Evolutionary conservation across 1,139 yeast species (phyloP).

Genomic region (Kluyveromyces sp.): DNA sequence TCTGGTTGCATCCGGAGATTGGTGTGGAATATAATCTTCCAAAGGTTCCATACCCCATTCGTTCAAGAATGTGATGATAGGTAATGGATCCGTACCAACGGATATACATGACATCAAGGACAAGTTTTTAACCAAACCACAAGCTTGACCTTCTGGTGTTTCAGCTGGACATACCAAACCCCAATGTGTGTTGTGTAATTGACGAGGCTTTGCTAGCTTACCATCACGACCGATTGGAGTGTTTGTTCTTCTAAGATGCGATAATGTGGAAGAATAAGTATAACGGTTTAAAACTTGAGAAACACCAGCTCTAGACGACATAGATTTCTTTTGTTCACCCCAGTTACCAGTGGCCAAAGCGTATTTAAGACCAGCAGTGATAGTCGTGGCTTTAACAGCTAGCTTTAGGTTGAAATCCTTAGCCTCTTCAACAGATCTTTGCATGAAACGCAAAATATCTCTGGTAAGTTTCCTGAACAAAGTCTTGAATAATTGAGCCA

Average conservation of each 20-base stretch:
- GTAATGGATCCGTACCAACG: slow-evolving; percentile 96
- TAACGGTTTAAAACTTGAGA: slow-evolving; percentile 97
- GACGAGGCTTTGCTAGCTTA: slow-evolving; percentile 96
- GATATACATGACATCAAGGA: slow-evolving; percentile 96
- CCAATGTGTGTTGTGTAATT: slow-evolving; percentile 98
- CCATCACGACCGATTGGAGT: slow-evolving; percentile 99
- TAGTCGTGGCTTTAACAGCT: slow-evolving; percentile 95
- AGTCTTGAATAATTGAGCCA: slow-evolving; percentile 91
- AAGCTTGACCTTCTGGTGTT: slow-evolving; percentile 99
- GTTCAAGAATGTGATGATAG: slow-evolving; percentile 84
- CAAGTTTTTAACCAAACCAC: slow-evolving; percentile 95
- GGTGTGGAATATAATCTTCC: slow-evolving; percentile 91
- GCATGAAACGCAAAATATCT: slow-evolving; percentile 97
- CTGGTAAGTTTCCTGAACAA: slow-evolving; percentile 87
- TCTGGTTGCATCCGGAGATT: slow-evolving; percentile 85
- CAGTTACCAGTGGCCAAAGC: slow-evolving; percentile 99
- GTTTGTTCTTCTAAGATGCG: slow-evolving; percentile 97
- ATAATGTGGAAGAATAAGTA: slow-evolving; percentile 92
- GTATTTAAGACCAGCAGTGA: slow-evolving; percentile 94
- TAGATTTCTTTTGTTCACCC: slow-evolving; percentile 99
- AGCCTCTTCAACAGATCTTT: slow-evolving; percentile 96
- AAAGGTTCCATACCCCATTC: slow-evolving; percentile 99
- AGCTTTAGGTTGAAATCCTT: slow-evolving; percentile 92
- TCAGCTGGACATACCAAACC: slow-evolving; percentile 99
- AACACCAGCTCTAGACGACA: slow-evolving; percentile 98